Percentiles rank a stretch among this genome's conserved stretches.
These are phyloP conservation scores for Paraphoma chrysanthemicola DNA, from an alignment of 2,329 filamentous ascomycete species.

Conservation along the genomic window DNA sequence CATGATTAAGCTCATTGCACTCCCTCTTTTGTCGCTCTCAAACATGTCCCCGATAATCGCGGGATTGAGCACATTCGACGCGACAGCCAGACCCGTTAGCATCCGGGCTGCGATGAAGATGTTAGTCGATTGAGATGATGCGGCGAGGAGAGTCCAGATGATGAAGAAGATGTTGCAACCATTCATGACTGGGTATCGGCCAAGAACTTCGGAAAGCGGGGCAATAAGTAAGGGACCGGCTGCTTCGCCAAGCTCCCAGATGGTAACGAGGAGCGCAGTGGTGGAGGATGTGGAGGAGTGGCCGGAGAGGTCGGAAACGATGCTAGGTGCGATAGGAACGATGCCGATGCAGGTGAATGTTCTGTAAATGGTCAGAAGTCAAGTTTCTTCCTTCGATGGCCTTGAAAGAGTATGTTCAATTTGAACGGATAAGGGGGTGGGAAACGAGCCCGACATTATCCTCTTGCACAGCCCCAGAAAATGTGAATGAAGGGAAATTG, in stretches of 20 bases:
- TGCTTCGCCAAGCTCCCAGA: constrained; percentile 47
- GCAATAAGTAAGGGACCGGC: constrained; percentile 44
- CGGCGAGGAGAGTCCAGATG: constrained; percentile 49
- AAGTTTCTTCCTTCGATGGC: background rate
- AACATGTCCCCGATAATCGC: constrained; percentile 71
- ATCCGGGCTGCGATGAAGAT: constrained; percentile 53
- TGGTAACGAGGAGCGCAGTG: constrained; percentile 42
- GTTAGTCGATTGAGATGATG: constrained; percentile 44
- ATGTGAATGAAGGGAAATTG: too few relatives aligned
- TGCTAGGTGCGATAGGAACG: constrained; percentile 40
- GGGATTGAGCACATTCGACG: constrained; percentile 65
- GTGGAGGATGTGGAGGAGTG: constrained; percentile 29
- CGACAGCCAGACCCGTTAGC: constrained; percentile 54
- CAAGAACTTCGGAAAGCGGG: constrained; percentile 42
- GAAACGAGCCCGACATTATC: too few relatives aligned
- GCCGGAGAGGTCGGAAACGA: constrained; percentile 41
- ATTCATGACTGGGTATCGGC: constrained; percentile 43
- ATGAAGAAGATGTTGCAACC: constrained; percentile 55
- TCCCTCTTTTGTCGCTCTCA: constrained; percentile 62
- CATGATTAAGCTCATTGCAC: constrained; percentile 64
- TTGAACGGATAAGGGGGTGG: too few relatives aligned
- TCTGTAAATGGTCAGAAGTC: constrained; percentile 18
- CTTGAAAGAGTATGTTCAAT: background rate
- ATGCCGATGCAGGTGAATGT: constrained; percentile 50
- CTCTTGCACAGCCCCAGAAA: too few relatives aligned